Base-by-base conservation (phyloP, 2,329 filamentous ascomycete species). In the Falciphora oryzae region DNA sequence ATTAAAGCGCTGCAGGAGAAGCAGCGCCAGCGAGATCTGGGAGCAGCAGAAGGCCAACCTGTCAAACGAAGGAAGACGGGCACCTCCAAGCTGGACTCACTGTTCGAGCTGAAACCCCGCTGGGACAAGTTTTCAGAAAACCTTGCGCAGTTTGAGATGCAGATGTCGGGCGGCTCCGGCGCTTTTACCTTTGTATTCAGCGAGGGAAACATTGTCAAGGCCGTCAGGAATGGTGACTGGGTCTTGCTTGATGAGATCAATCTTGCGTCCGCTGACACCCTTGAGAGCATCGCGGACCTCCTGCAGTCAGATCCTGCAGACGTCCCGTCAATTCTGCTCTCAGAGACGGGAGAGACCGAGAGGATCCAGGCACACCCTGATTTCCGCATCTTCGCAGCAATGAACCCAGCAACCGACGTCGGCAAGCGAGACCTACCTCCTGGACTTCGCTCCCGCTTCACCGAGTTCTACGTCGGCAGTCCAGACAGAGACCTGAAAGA, bases 351-450 rank as follows among this genome's bases (percentile, higher is more conserved):
- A 53, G 93, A 95, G 70, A 92, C 97, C 58, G 92, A 98, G 75
- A 87, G 93, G 68, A 89, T 99, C 50, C 84, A 89, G 66, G 95
- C 93, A 0, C 94, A 99, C 75, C 89, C 92, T 0, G 88, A 97
- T 68, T 99, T 99, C 75, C 88, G 95, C 56, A 91, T 99, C 18
- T 99, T 99, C 73, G 96, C 92, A 63, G 95, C 96, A 32, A 99
- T 99, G 95, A 99, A 99, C 72, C 95, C 95, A 35, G 95, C 95
- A 6, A 99, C 95, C 3, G 95, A 99, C 78, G 88, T 97, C 65
- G 95, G 96, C 66, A 99, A 99, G 78, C 89, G 94, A 65, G 95
- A 99, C 75, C 80, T 99, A 22, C 93, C 94, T 0, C 87, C 91
- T 64, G 93, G 94, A 1, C 86, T 98, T 58, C 85, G 94, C 64